Percentiles rank a stretch among this genome's conserved stretches.
phyloP scores from a whole-genome alignment of 768 basidiomycete genomes.

The Sarcomyxa edulis region DNA sequence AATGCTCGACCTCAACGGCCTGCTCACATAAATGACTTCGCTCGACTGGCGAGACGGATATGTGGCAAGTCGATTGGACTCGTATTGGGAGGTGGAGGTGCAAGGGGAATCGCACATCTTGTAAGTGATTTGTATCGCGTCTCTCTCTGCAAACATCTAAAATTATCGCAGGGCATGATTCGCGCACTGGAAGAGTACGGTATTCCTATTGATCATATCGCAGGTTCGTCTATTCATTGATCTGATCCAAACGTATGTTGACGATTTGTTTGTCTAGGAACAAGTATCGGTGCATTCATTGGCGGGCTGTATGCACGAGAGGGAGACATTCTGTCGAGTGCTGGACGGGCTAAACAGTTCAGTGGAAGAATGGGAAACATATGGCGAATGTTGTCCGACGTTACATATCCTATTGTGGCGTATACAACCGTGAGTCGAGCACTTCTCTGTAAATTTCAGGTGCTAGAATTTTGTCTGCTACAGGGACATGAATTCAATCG shows the following conservation, averaged over 20 bases:
- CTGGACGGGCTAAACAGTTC: conserved; percentile 88
- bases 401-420: conserved; percentile 88
- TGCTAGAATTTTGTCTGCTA: conserved; percentile 6
- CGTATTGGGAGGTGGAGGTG: conserved; percentile 97
- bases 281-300: conserved; percentile 89
- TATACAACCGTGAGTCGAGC: conserved; percentile 69
- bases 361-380: conserved; percentile 89
- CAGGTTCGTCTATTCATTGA: conserved; percentile 41
- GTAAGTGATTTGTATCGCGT: conserved; percentile 16
- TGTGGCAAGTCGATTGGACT: conserved; percentile 93
- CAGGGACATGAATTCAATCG: conserved; percentile 96
- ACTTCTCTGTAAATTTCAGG: conserved; percentile 4
- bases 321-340: conserved; percentile 81
- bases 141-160: conserved; percentile 7
- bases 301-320: conserved; percentile 95
- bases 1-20: conserved; percentile 67
- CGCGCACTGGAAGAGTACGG: conserved; percentile 88
- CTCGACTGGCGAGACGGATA: conserved; percentile 82
- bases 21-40: conserved; percentile 88
- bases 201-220: conserved; percentile 92
- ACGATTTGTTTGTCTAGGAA: conserved; percentile 36
- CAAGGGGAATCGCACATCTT: conserved; percentile 58
- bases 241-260: not conserved
- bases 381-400: conserved; percentile 90
- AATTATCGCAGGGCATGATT: conserved; percentile 70